Evolutionary conservation across 129 eudicot species (phyloP), one percentile per base, ranked within the genome.

Genomic region (Pittosporum tobira): DNA sequence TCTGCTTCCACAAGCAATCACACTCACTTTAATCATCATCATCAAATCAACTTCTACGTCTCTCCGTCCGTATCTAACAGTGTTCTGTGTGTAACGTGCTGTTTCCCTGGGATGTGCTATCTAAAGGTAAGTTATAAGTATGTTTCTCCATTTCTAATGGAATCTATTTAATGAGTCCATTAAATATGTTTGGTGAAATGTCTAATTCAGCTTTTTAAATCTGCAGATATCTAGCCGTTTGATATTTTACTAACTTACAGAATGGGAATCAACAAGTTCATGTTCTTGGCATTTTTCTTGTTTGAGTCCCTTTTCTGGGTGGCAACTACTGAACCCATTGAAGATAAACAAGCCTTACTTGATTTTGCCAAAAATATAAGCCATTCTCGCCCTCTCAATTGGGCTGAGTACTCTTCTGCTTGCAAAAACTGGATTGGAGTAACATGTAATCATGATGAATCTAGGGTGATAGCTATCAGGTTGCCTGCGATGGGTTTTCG

Each of bases 371-470:
- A 66, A 43, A 77, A 69, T 54, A 64, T 79, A 22, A 30, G 57
- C 11, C 96, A 73, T 59, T 75, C 71, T 3, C 73, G 90, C 16
- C 52, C 48, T 1, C 56, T 91, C 57, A 81, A 91, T 60, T 91
- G 99, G 99, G 64, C 81, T 48, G 72, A 44, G 68, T 70, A 68
- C 12, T 62, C 88, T 61, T 73, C 96, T 4, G 94, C 80, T 61
- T 91, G 99, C 64, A 64, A 15, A 57, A 68, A 53, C 43, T 91
- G 99, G 99, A 74, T 65, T 28, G 96, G 99, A 38, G 81, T 87
- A 23, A 79, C 94, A 18, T 91, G 99, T 71, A 81, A 80, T 62
- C 79, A 76, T 56, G 79, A 83, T 48, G 74, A 72, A 12, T 83
- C 96, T 4, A 79, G 83, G 55, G 65, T 91, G 22, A 72, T 72